Evolutionary conservation across 2,329 filamentous ascomycete species (phyloP).

Genomic region (Diaporthe longicolla): DNA sequence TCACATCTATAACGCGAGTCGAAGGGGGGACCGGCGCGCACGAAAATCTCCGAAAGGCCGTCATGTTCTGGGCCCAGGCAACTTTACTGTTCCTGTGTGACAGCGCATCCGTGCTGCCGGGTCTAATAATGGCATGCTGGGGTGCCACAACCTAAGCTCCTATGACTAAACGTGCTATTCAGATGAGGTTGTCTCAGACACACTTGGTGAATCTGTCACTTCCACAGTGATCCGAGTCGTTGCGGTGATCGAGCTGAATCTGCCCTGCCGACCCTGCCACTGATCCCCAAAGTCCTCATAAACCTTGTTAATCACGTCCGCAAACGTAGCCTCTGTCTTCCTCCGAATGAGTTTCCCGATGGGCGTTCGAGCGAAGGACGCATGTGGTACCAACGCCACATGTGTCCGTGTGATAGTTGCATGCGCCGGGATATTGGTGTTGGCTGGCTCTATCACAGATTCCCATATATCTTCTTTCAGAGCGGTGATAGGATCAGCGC

Average conservation of each 20-base stretch:
- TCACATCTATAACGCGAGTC: not conserved
- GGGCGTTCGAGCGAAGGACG: constrained; percentile 33
- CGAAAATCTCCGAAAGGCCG: not conserved
- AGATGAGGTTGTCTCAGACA: constrained; percentile 29
- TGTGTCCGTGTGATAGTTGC: constrained; percentile 32
- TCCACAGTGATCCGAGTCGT: constrained; percentile 37
- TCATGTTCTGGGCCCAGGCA: not conserved
- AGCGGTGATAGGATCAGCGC: not conserved
- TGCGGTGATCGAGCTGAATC: constrained; percentile 31
- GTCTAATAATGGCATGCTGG: not conserved
- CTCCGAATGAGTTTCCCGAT: constrained; percentile 36
- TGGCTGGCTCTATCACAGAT: constrained; percentile 25
- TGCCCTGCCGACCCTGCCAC: constrained; percentile 36
- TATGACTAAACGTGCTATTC: not conserved
- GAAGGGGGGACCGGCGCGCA: not conserved
- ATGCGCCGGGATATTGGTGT: constrained; percentile 28
- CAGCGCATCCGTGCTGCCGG: constrained; percentile 5
- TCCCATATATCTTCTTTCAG: constrained; percentile 36
- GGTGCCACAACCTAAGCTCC: not conserved
- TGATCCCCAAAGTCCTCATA: constrained; percentile 34
- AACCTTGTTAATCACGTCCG: constrained; percentile 19
- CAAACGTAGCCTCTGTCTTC: constrained; percentile 34
- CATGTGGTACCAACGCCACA: constrained; percentile 29
- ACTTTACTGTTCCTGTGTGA: not conserved
- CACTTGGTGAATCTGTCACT: constrained; percentile 9